Base-by-base conservation (phyloP, 176 grass and related monocot species). In the Bromus sterilis region DNA sequence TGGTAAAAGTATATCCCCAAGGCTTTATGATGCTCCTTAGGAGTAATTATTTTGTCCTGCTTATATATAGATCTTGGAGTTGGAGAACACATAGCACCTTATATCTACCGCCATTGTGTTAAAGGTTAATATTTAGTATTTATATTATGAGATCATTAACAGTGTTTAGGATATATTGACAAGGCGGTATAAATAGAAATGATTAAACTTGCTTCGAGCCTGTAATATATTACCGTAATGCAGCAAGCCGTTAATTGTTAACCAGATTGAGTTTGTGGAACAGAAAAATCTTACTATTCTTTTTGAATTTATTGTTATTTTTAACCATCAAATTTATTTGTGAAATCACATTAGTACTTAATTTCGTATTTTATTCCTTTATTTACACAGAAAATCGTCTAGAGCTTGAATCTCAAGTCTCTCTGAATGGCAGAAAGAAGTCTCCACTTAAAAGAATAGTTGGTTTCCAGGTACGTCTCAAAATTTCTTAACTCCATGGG, bases 391-490 rank as follows among this genome's bases (percentile, higher is more conserved):
- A 88, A 75, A 93, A 99, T 75, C 82, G 64, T 74, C 84, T 95
- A 16, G 77, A 89, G 68, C 72, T 99, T 44, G 91, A 95, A 58
- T 83, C 62, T 79, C 88, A 90, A 79, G 82, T 93, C 66, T 81
- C 93, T 34, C 84, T 93, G 51, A 86, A 91, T 72, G 93, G 96
- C 18, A 91, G 88, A 80, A 95, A 86, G 89, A 99, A 95, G 81
- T 91, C 91, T 77, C 90, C 84, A 25, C 91, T 88, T 58, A 99
- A 95, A 84, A 94, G 90, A 89, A 92, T 99, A 67, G 86, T 91
- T 29, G 89, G 93, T 59, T 93, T 99, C 74, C 93, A 99, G 91
- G 93, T 99, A 95, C 26, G 66, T 48, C 51, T 66, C 55, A 26
- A 25, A 56, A 76, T 33, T 20, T 81, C 41, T 25, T 39, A 7